phyloP scores from a whole-genome alignment of 139 green algal species.

The Pedinophyceae sp. region DNA sequence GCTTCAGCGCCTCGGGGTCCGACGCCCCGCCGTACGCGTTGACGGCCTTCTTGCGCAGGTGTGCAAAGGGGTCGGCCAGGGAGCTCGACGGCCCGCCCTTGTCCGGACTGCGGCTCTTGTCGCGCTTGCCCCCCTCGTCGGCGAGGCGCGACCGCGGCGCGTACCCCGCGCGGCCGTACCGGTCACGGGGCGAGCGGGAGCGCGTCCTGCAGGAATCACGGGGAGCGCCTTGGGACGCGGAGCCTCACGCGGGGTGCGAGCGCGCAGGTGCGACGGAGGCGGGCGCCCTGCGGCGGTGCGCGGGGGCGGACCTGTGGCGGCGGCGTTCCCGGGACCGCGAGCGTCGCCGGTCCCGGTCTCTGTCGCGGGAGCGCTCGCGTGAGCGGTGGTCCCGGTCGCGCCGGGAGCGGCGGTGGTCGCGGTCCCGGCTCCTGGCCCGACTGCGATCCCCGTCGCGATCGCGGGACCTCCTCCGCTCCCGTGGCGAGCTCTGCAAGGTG shows the following conservation, averaged over 20 bases:
- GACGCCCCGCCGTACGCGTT: no score
- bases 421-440: background rate
- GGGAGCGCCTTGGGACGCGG: no score
- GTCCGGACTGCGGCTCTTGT: no score
- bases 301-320: background rate
- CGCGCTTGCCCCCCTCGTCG: no score
- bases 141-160: no score
- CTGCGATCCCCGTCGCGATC: background rate
- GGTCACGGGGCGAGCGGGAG: no score
- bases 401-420: background rate
- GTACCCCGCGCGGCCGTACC: no score
- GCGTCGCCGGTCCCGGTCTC: background rate
- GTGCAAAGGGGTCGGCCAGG: background rate
- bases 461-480: background rate
- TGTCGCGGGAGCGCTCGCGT: background rate
- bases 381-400: background rate
- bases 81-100: no score
- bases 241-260: no score
- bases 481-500: background rate
- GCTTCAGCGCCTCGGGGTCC: background rate
- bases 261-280: background rate
- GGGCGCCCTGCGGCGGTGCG: no score
- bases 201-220: no score
- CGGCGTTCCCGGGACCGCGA: background rate
- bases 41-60: background rate